phyloP scores from a whole-genome alignment of 2,329 filamentous ascomycete genomes.

The Metarhizium humberi region DNA sequence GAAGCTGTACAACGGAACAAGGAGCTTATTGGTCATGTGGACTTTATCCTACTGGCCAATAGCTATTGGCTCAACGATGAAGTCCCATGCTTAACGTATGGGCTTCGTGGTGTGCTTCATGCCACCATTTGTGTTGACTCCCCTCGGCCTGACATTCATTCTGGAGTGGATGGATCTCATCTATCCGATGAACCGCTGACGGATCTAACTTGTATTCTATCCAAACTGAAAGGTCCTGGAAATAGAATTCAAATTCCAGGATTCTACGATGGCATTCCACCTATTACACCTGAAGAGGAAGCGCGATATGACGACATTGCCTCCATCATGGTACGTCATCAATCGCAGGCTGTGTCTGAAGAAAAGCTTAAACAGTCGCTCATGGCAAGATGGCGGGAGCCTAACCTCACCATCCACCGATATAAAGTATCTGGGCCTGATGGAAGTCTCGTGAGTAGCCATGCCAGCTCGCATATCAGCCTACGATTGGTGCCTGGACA shows the following conservation, averaged over 20 bases:
- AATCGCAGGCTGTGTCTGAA: conserved; percentile 49
- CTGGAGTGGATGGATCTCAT: conserved; percentile 90
- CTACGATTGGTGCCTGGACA: conserved; percentile 91
- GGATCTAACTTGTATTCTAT: conserved; percentile 75
- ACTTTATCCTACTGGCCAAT: conserved; percentile 93
- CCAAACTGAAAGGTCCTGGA: conserved; percentile 69
- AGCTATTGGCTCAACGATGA: conserved; percentile 98
- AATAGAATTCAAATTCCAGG: conserved; percentile 78
- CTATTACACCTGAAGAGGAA: conserved; percentile 66
- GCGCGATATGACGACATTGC: conserved; percentile 78
- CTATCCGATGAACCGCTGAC: conserved; percentile 87
- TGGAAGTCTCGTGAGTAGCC: conserved; percentile 81
- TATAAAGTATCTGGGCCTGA: conserved; percentile 90
- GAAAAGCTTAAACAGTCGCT: conserved; percentile 72
- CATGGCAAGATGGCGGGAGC: conserved; percentile 92
- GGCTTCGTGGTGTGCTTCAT: conserved; percentile 85
- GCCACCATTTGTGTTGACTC: conserved; percentile 85
- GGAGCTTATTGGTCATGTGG: conserved; percentile 75
- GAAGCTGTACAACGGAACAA: conserved; percentile 74
- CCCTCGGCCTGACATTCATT: conserved; percentile 80
- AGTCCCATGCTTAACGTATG: conserved; percentile 91
- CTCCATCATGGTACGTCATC: conserved; percentile 62
- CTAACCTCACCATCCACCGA: conserved; percentile 86
- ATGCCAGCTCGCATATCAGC: conserved; percentile 81
- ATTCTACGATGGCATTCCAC: conserved; percentile 79